Evolutionary conservation across 2,329 filamentous ascomycete genomes (phyloP).

Genomic region (Sporothrix sp.): DNA sequence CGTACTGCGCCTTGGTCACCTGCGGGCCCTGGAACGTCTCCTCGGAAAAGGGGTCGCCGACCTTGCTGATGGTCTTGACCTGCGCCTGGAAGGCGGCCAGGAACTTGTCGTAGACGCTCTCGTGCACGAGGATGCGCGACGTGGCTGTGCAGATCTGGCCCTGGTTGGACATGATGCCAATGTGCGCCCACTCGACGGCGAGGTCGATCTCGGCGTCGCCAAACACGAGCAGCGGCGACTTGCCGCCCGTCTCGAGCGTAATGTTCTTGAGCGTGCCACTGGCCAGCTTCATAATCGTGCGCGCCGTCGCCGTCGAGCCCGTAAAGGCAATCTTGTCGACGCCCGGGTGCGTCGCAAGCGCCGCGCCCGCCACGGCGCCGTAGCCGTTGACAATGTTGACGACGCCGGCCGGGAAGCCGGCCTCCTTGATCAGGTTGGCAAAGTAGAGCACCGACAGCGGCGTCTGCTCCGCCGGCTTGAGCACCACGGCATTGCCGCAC

Average conservation of each 20-base stretch:
- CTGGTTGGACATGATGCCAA: constrained; percentile 55
- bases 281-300: constrained; percentile 58
- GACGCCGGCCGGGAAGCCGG: constrained; percentile 65
- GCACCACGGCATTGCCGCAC: constrained; percentile 49
- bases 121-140: constrained; percentile 59
- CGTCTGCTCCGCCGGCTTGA: constrained; percentile 56
- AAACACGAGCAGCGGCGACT: constrained; percentile 49
- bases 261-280: constrained; percentile 50
- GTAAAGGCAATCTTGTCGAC: constrained; percentile 70
- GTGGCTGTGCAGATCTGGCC: constrained; percentile 70
- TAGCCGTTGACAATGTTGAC: constrained; percentile 62
- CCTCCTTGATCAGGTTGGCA: constrained; percentile 54
- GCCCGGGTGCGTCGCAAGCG: constrained; percentile 52
- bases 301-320: constrained; percentile 56
- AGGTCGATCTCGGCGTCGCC: constrained; percentile 51
- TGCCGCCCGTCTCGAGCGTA: constrained; percentile 50
- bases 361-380: constrained; percentile 54
- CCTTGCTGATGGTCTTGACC: constrained; percentile 29
- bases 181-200: constrained; percentile 42
- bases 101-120: constrained; percentile 49
- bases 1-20: constrained; percentile 52
- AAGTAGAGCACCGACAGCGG: constrained; percentile 53
- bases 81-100: constrained; percentile 43
- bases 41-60: constrained; percentile 52
- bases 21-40: constrained; percentile 47